These are phyloP conservation scores for Smithsoniella earleae DNA, from an alignment of 163 green algal genomes.

Conservation along the genomic window DNA sequence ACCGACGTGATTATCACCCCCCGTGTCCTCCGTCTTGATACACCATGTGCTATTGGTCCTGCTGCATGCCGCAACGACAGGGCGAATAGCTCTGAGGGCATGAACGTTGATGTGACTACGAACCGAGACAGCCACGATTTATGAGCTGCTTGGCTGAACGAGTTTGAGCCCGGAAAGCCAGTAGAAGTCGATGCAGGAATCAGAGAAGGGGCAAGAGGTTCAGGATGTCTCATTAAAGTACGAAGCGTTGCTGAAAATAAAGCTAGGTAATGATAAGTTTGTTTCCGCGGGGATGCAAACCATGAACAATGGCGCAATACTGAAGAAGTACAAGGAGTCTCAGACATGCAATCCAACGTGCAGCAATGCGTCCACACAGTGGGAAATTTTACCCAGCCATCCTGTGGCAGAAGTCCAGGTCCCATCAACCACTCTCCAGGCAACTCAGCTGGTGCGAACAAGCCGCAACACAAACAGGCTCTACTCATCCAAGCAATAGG, in stretches of 20 bases:
- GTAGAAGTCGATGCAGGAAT: slow-evolving; percentile 5
- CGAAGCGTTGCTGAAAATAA: background rate
- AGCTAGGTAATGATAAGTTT: slow-evolving; percentile 16
- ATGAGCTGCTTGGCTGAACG: too few species aligned
- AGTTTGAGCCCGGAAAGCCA: too few species aligned
- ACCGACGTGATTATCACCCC: too few species aligned
- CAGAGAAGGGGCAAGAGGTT: background rate
- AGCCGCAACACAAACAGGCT: too few species aligned
- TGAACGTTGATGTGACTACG: too few species aligned
- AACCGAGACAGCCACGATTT: too few species aligned
- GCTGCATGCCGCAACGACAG: too few species aligned
- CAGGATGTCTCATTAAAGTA: background rate
- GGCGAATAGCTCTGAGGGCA: too few species aligned
- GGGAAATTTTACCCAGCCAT: background rate
- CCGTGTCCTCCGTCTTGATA: too few species aligned
- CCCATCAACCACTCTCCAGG: background rate
- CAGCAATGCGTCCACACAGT: background rate
- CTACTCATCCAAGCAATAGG: too few species aligned
- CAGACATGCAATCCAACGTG: background rate
- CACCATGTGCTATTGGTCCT: too few species aligned
- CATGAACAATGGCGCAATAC: background rate
- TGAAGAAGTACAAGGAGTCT: slow-evolving; percentile 6
- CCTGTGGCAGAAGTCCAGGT: background rate
- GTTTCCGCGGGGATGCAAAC: background rate
- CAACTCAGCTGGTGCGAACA: too few species aligned